Evolutionary conservation across 345 rosid genomes (phyloP).

Genomic region (Schrenkiella parvula): DNA sequence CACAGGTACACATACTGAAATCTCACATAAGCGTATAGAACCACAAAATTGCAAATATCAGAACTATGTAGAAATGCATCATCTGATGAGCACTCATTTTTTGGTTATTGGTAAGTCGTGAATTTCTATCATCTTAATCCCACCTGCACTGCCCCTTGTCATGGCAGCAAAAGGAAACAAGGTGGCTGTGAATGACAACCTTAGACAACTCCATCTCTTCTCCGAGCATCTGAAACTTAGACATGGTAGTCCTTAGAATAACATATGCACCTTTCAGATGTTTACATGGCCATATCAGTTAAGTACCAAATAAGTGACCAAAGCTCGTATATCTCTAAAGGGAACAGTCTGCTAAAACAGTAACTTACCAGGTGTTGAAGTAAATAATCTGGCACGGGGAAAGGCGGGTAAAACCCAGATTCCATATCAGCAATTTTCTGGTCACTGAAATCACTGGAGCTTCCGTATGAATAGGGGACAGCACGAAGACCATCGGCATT

Average conservation of each 20-base stretch:
- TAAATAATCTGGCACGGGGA: conserved; percentile 64
- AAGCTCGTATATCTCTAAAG: conserved; percentile 23
- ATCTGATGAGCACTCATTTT: conserved; percentile 47
- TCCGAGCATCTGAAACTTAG: conserved; percentile 99
- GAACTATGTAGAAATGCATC: conserved; percentile 58
- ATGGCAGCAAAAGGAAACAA: conserved; percentile 92
- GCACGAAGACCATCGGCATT: conserved; percentile 46
- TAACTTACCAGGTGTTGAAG: conserved; percentile 75
- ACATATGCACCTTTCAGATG: conserved; percentile 74
- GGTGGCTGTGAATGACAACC: conserved; percentile 77
- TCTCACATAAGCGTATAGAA: conserved; percentile 48
- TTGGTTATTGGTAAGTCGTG: conserved; percentile 53
- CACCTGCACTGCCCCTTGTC: conserved; percentile 95
- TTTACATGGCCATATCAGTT: conserved; percentile 51
- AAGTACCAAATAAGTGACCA: conserved; percentile 41
- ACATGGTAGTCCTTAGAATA: conserved; percentile 97
- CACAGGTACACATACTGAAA: conserved; percentile 30
- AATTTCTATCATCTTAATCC: conserved; percentile 80
- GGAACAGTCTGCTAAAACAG: conserved; percentile 10
- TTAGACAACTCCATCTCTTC: conserved; percentile 71
- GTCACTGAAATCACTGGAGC: conserved; percentile 37
- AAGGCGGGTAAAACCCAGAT: conserved; percentile 68
- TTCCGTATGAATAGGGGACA: conserved; percentile 75
- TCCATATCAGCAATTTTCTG: conserved; percentile 43
- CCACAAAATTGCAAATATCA: conserved; percentile 60